Evolutionary conservation across 352 stramenopile species (phyloP).

Genomic region (Pythium dissimile): DNA sequence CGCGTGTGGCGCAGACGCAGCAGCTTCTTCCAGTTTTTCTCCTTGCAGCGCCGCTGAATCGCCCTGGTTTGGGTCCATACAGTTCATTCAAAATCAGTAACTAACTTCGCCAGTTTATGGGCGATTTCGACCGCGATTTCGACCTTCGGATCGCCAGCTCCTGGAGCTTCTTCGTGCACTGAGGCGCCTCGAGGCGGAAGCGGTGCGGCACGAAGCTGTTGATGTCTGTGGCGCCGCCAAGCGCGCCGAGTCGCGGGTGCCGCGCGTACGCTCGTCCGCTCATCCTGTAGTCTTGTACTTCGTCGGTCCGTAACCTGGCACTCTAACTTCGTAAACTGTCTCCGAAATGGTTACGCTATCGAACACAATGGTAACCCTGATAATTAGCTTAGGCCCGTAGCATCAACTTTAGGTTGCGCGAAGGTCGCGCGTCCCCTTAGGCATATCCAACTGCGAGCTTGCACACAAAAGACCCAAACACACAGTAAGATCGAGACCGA

Average conservation of each 20-base stretch:
- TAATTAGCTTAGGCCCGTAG: neutral
- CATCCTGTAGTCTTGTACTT: conserved; percentile 26
- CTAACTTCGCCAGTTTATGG: neutral
- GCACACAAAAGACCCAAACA: neutral
- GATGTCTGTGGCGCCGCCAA: conserved; percentile 49
- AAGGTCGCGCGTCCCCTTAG: neutral
- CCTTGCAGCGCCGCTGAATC: conserved; percentile 60
- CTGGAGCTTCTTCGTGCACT: conserved; percentile 24
- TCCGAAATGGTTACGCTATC: neutral
- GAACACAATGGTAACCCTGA: too few species aligned
- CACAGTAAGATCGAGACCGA: neutral
- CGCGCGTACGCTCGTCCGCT: conserved; percentile 71
- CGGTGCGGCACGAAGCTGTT: conserved; percentile 56
- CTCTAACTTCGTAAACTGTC: neutral
- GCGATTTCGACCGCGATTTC: conserved; percentile 1
- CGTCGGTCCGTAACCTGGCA: neutral
- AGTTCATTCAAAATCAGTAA: neutral
- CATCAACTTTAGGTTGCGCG: neutral
- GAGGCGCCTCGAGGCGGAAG: conserved; percentile 38
- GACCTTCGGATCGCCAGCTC: conserved; percentile 54
- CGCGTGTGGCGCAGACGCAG: conserved; percentile 45
- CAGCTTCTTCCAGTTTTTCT: conserved; percentile 84
- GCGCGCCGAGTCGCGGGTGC: conserved; percentile 41
- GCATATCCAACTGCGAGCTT: neutral
- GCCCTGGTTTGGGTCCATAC: conserved; percentile 30